Conservation (phyloP, 2,329 filamentous ascomycete genomes). For the Didymella lethalis region DNA sequence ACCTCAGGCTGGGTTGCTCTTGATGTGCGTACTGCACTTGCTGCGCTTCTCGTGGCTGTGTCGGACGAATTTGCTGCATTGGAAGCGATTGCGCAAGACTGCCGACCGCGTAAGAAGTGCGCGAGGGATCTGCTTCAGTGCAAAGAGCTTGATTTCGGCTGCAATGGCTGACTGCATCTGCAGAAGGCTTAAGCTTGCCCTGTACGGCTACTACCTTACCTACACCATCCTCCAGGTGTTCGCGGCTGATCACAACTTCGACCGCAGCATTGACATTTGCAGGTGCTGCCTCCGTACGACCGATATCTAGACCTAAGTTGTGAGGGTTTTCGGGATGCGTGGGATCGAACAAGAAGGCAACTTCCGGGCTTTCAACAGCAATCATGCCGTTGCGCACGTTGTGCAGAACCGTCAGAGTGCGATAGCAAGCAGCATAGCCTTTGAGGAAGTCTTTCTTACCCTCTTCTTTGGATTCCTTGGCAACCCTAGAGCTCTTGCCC, state of each 20-base stretch:
- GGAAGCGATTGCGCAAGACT: not conserved
- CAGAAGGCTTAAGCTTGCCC: not conserved
- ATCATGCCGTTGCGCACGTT: slow-evolving; percentile 28
- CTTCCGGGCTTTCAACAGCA: slow-evolving; percentile 24
- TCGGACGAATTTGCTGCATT: not conserved
- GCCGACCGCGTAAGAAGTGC: not conserved
- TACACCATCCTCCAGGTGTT: not conserved
- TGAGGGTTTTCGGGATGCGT: slow-evolving; percentile 28
- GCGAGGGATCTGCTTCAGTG: not conserved
- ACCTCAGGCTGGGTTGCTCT: slow-evolving; percentile 17
- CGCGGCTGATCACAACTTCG: not conserved
- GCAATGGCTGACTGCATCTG: not conserved
- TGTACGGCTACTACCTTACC: not conserved
- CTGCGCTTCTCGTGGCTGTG: not conserved
- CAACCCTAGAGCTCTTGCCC: slow-evolving; percentile 2
- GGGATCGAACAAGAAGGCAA: slow-evolving; percentile 32
- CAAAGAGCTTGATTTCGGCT: not conserved
- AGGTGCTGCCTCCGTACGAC: not conserved
- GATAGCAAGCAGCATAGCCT: slow-evolving; percentile 31
- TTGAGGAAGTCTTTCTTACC: slow-evolving; percentile 23
- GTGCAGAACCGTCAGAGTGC: slow-evolving; percentile 17
- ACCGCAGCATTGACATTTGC: not conserved
- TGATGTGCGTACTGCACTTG: slow-evolving; percentile 6
- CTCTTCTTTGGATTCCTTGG: not conserved
- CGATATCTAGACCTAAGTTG: slow-evolving; percentile 22